Evolutionary conservation across 208 protist genomes (phyloP), one percentile per base, ranked within the genome.

Genomic region (Leishmania braziliensis): DNA sequence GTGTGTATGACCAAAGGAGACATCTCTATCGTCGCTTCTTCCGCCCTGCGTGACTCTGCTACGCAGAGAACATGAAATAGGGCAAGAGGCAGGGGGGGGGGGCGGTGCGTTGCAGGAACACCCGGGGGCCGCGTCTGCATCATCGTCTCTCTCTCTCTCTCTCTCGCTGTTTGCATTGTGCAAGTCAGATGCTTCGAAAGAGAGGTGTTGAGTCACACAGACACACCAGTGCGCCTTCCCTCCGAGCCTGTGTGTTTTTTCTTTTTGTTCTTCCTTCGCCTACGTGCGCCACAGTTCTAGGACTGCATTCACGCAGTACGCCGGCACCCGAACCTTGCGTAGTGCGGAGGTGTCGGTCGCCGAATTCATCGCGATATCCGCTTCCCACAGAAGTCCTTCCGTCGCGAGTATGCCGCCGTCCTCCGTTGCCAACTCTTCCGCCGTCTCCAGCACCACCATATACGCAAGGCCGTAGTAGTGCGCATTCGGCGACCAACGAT

Each of bases 381-480:
- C 75, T n/a, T 48, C 62, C 3, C 77, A 77, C 33, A 81, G 77
- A 33, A 85, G 71, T 6, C 77, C 77, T 50, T 84, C 76, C 46
- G 81, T 79, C 50, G 51, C 26, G 33, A 83, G 69, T 20, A 53
- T 70, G 16, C 66, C 72, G 14, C 53, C 63, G n/a, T 81, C 75
- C 6, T 78, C 77, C 16, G 53, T 72, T 39, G 77, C 74, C 63
- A 36, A 76, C 54, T 76, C 77, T 14, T 76, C 77, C 16, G 82
- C 81, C 29, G 78, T 84, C 56, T 93, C 82, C 39, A 89, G 54
- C 48, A 95, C 91, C 12, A 90, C 91, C 63, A 85, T 86, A 78
- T 93, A 89, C 53, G 93, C 78, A 20, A 97, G 77, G 18, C 91
- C 94, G 75, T 95, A 97, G 84, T 96, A 95, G 62, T 73, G 75